Conservation (phyloP, 2,329 filamentous ascomycete genomes). For the Fusarium sp. region DNA sequence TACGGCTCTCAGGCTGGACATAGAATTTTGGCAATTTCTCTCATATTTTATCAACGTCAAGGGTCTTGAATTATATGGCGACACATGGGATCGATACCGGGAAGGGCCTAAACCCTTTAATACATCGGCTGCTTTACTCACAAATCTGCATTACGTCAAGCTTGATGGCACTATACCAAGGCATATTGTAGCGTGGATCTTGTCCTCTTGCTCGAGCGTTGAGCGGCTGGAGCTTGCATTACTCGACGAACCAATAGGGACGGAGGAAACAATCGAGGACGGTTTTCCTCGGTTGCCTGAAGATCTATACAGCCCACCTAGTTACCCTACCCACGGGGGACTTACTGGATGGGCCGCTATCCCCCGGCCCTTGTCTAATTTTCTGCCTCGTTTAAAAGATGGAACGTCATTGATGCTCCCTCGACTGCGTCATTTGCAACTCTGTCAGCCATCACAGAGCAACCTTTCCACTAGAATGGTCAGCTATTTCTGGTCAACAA, state of each 20-base stretch:
- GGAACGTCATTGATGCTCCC: background rate
- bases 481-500: background rate
- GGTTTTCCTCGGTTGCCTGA: background rate
- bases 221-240: background rate
- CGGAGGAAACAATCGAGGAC: background rate
- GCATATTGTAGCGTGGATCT: background rate
- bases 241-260: background rate
- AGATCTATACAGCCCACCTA: background rate
- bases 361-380: background rate
- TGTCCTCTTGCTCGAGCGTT: background rate
- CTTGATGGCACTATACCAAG: background rate
- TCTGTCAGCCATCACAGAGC: background rate
- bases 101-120: background rate
- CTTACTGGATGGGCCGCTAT: background rate
- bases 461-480: background rate
- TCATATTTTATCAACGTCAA: background rate
- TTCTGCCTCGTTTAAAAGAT: background rate
- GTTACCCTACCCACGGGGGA: background rate
- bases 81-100: accelerated
- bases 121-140: accelerated
- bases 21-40: background rate
- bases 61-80: background rate
- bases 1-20: accelerated
- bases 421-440: background rate
- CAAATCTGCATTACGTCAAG: background rate